Evolutionary conservation across 2,329 filamentous ascomycete species (phyloP).

Genomic region (Boeremia lycopersici): DNA sequence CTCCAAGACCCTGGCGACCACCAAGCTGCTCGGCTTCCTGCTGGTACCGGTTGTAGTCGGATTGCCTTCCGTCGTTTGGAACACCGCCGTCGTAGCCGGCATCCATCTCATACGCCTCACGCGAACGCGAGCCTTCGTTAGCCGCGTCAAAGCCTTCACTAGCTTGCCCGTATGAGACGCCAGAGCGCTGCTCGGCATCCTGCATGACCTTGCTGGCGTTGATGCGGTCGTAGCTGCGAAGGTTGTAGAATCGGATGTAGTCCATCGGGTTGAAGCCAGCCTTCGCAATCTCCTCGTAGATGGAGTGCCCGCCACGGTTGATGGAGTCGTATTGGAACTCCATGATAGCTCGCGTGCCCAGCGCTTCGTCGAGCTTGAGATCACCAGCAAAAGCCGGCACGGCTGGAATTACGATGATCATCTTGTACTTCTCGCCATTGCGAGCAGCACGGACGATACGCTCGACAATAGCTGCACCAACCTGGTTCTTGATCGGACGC

Average conservation of each 20-base stretch:
- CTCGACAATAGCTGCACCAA: slow-evolving; percentile 79
- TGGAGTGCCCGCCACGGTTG: slow-evolving; percentile 75
- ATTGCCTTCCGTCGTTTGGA: slow-evolving; percentile 25
- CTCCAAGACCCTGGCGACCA: slow-evolving; percentile 52
- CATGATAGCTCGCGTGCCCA: slow-evolving; percentile 85
- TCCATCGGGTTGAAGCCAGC: slow-evolving; percentile 71
- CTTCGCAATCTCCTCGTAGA: slow-evolving; percentile 71
- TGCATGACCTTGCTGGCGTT: slow-evolving; percentile 70
- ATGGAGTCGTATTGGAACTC: slow-evolving; percentile 82
- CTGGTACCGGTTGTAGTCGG: slow-evolving; percentile 73
- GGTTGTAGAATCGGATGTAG: slow-evolving; percentile 85
- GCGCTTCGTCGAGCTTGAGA: slow-evolving; percentile 71
- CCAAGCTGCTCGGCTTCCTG: slow-evolving; percentile 64
- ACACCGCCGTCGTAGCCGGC: slow-evolving; percentile 27
- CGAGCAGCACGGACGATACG: slow-evolving; percentile 74
- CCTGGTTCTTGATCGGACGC: slow-evolving; percentile 75
- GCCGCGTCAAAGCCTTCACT: slow-evolving; percentile 67
- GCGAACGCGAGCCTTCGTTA: slow-evolving; percentile 48
- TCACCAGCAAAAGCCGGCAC: slow-evolving; percentile 85
- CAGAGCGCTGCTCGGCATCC: slow-evolving; percentile 65
- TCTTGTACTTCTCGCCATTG: slow-evolving; percentile 70
- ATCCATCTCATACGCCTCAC: slow-evolving; percentile 30
- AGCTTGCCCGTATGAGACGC: slow-evolving; percentile 71
- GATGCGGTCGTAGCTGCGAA: slow-evolving; percentile 83
- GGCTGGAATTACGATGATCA: slow-evolving; percentile 78